Base-by-base conservation (phyloP, 257 asterid genomes). In the Hygrophila difformis region DNA sequence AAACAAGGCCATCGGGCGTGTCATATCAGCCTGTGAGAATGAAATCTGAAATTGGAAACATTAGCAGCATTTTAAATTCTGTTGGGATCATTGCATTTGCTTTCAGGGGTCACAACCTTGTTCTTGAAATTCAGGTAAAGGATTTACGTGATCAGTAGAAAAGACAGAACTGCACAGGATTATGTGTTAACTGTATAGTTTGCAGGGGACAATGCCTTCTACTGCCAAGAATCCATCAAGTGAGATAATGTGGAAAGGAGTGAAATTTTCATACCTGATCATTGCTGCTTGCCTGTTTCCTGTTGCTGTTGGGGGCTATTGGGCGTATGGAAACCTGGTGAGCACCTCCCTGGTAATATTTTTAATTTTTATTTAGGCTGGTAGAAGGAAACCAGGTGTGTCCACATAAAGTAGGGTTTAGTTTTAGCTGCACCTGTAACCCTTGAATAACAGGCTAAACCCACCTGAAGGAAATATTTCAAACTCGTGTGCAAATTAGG, bases 101-200 rank as follows among this genome's bases (percentile, higher is more conserved):
- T 49, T 84, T 84, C 43, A 63, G 85, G 61, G 96, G 96, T 6
- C 96, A 87, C 49, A 87, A 87, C 57, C 61, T 87, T 0, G 73
- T 87, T 20, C 67, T 82, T 2, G 96, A 79, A 63, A 79, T 87
- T 49, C 89, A 78, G 82, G 93, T 76, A 15, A 22, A 13, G 6
- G 12, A 20, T 10, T 19, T 4, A 14, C 7, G 7, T 3, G 8
- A 19, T 20, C 3, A 7, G 17, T 10, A 14, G 13, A 10, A 17
- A 39, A 39, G 6, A 39, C 0, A 39, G 1, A 6, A 14, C 11
- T n/a, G 17, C 11, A 6, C n/a, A 40, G 20, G 8, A 5, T 8
- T 8, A 8, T 18, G 13, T 14, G 24, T 19, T 21, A 28, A 45
- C 20, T 36, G 60, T 29, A 50, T 31, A 6, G 39, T 31, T 50